phyloP scores from a whole-genome alignment of 192 early-diverging fungal genomes.

The Cetraspora pellucida region DNA sequence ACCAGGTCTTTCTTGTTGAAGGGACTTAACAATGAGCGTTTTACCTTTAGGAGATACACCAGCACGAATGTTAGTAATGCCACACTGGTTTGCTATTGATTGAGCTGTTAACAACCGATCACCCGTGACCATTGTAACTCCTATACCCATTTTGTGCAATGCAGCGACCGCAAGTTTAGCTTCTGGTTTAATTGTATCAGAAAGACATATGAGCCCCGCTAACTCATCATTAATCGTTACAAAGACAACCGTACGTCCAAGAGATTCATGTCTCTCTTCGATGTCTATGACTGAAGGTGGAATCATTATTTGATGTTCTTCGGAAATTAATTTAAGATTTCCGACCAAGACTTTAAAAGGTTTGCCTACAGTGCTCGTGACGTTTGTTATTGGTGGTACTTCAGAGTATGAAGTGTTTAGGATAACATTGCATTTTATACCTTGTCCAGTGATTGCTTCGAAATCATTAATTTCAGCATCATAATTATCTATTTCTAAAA shows the following conservation, averaged over 20 bases:
- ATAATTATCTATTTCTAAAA: conserved; percentile 41
- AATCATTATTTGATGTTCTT: conserved; percentile 47
- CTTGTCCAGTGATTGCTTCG: conserved; percentile 69
- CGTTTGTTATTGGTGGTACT: background rate
- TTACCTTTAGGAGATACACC: conserved; percentile 92
- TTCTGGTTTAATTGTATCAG: conserved; percentile 84
- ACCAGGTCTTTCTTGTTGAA: conserved; percentile 57
- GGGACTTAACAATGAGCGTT: conserved; percentile 65
- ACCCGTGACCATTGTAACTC: conserved; percentile 90
- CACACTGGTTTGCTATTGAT: conserved; percentile 78
- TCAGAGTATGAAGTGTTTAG: conserved; percentile 23
- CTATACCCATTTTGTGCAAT: conserved; percentile 73
- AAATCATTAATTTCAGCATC: conserved; percentile 59
- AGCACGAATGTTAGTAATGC: conserved; percentile 84
- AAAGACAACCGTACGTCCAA: conserved; percentile 79
- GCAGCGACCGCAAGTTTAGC: conserved; percentile 67
- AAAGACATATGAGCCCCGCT: conserved; percentile 72
- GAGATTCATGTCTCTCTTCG: conserved; percentile 56
- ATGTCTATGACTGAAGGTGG: conserved; percentile 40
- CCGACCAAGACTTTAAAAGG: conserved; percentile 68
- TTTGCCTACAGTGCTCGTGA: conserved; percentile 6
- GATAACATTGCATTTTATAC: conserved; percentile 64
- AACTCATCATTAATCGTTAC: conserved; percentile 65
- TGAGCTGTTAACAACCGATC: conserved; percentile 85
- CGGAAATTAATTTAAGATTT: conserved; percentile 64